Percentiles rank a stretch among this genome's conserved stretches.
Evolutionary conservation across 306 rosid genomes (phyloP).

Genomic region (Leucaena leucocephala): DNA sequence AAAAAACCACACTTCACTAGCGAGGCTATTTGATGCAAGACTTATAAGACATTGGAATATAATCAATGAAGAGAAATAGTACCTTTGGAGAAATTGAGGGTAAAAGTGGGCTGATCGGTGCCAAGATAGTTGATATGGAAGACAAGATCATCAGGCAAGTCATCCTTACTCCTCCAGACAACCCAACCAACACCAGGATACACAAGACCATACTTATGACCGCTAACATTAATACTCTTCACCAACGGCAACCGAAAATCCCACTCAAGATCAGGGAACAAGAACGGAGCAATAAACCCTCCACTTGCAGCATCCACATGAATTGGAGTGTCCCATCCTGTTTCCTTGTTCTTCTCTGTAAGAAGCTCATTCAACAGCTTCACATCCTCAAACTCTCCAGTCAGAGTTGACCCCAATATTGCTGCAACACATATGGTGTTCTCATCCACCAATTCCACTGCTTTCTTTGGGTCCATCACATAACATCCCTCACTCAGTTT

Average conservation of each 20-base stretch:
- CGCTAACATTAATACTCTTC: conserved; percentile 86
- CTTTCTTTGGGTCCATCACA: conserved; percentile 87
- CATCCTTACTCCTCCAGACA: conserved; percentile 76
- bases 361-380: conserved; percentile 78
- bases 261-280: conserved; percentile 75
- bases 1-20: too few species aligned
- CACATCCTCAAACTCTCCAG: conserved; percentile 89
- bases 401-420: conserved; percentile 85
- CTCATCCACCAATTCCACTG: conserved; percentile 92
- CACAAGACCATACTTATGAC: conserved; percentile 92
- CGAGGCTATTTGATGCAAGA: too few species aligned
- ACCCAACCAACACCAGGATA: conserved; percentile 92
- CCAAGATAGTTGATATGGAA: conserved; percentile 92
- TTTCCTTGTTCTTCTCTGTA: conserved; percentile 59
- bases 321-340: conserved; percentile 75
- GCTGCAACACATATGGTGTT: conserved; percentile 96
- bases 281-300: conserved; percentile 82
- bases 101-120: conserved; percentile 88
- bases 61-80: neutral
- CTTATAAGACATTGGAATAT: too few species aligned
- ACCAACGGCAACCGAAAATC: conserved; percentile 80
- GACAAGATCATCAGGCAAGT: conserved; percentile 81
- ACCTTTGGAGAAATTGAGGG: conserved; percentile 91
- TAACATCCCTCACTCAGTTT: conserved; percentile 73
- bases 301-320: conserved; percentile 91